Conservation (phyloP, 2,329 filamentous ascomycete genomes). For the Dothideomycetidae sp. region DNA sequence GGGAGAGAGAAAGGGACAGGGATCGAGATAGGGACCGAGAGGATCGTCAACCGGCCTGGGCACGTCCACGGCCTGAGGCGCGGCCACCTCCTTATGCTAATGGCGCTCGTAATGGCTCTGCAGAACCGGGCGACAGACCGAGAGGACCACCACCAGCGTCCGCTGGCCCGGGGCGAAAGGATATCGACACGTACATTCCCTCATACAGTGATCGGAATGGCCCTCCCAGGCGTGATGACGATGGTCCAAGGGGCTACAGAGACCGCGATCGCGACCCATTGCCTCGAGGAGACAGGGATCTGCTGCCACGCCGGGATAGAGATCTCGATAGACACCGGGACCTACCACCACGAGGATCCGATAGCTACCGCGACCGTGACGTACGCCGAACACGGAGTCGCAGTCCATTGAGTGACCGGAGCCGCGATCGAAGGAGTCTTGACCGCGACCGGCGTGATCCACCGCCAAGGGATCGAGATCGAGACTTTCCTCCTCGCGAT, state of each 20-base stretch:
- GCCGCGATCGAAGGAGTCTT: slow-evolving; percentile 8
- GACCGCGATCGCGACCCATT: slow-evolving; percentile 17
- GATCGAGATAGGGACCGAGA: slow-evolving; percentile 11
- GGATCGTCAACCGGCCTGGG: slow-evolving; percentile 6
- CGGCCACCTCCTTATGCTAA: slow-evolving; percentile 10
- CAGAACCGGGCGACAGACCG: slow-evolving; percentile 11
- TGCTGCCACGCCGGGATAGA: slow-evolving; percentile 11
- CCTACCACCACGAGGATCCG: slow-evolving; percentile 11
- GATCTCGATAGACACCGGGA: slow-evolving; percentile 14
- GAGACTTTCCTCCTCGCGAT: slow-evolving; percentile 8
- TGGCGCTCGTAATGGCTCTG: slow-evolving; percentile 6
- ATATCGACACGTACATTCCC: slow-evolving; percentile 33
- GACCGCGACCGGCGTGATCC: slow-evolving; percentile 1
- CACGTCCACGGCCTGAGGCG: background rate
- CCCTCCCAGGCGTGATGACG: slow-evolving; percentile 11
- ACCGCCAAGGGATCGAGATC: slow-evolving; percentile 10
- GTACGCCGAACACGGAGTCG: slow-evolving; percentile 18
- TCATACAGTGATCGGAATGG: slow-evolving; percentile 22
- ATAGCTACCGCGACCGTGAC: slow-evolving; percentile 12
- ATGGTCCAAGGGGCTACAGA: slow-evolving; percentile 10
- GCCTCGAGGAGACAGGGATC: slow-evolving; percentile 14
- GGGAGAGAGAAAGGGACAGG: background rate
- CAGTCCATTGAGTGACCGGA: slow-evolving; percentile 14
- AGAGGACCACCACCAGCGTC: slow-evolving; percentile 15
- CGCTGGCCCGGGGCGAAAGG: slow-evolving; percentile 10